Conservation (phyloP, 768 basidiomycete genomes). For the Pleurotus djamor region DNA sequence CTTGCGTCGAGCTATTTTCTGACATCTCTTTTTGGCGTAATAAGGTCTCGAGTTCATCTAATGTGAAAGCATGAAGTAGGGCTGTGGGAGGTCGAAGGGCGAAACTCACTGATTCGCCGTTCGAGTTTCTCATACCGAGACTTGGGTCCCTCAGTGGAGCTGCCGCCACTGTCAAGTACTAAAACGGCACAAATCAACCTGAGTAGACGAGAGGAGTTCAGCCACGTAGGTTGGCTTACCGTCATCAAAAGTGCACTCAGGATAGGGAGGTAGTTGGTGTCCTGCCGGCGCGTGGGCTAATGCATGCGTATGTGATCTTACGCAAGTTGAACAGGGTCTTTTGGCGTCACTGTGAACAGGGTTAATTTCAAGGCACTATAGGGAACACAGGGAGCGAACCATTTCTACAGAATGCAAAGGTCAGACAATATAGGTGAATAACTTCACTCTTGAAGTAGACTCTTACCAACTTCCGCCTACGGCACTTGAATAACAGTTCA, state of each 20-base stretch:
- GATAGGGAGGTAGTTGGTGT: conserved; percentile 46
- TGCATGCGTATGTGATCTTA: conserved; percentile 72
- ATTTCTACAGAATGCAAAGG: conserved; percentile 44
- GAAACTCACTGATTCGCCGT: conserved; percentile 59
- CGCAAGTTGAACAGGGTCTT: conserved; percentile 74
- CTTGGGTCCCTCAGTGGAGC: conserved; percentile 48
- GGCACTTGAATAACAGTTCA: conserved; percentile 44
- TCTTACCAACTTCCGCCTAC: conserved; percentile 68
- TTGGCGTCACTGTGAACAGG: conserved; percentile 59
- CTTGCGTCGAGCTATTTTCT: conserved; percentile 6
- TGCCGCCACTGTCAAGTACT: conserved; percentile 38
- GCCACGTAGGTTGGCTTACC: conserved; percentile 29
- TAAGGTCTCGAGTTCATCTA: conserved; percentile 70
- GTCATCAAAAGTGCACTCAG: conserved; percentile 80
- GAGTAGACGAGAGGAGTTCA: background rate
- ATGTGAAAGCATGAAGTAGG: background rate
- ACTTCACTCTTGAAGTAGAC: background rate
- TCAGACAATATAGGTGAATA: conserved; percentile 10
- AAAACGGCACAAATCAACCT: background rate
- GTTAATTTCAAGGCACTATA: background rate
- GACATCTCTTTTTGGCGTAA: conserved; percentile 54
- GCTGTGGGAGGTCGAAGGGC: background rate
- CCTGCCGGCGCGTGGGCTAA: conserved; percentile 60
- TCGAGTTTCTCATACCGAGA: conserved; percentile 65
- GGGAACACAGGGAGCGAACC: conserved; percentile 29